Percentiles rank a stretch among this genome's conserved stretches.
phyloP scores from a whole-genome alignment of 495 filamentous ascomycete genomes.

The Penicillium desertorum region DNA sequence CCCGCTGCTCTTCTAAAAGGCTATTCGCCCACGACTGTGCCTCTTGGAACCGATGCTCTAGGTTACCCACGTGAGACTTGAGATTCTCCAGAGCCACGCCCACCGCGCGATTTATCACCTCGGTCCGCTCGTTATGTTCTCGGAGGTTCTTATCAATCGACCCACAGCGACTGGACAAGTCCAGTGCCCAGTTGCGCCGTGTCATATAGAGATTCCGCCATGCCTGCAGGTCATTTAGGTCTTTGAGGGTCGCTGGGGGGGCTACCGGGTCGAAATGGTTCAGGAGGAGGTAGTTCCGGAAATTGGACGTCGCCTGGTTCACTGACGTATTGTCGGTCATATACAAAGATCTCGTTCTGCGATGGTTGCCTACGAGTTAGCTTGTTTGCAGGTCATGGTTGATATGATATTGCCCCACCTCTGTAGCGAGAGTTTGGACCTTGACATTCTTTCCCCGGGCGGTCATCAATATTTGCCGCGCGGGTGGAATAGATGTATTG shows the following conservation, averaged over 20 bases:
- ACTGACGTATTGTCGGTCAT: slow-evolving; percentile 66
- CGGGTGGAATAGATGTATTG: slow-evolving; percentile 62
- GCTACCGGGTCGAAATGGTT: slow-evolving; percentile 54
- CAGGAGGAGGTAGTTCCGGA: slow-evolving; percentile 56
- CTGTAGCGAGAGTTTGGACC: slow-evolving; percentile 67
- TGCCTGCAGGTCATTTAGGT: slow-evolving; percentile 70
- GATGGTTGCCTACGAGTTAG: slow-evolving; percentile 10
- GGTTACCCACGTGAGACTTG: slow-evolving; percentile 67
- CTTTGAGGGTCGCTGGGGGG: slow-evolving; percentile 70
- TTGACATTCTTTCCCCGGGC: slow-evolving; percentile 78
- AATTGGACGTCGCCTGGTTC: slow-evolving; percentile 48
- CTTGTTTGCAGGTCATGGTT: neutral
- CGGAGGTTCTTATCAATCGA: slow-evolving; percentile 55
- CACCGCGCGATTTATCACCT: slow-evolving; percentile 68
- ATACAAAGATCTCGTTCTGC: slow-evolving; percentile 84
- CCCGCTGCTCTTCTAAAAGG: slow-evolving; percentile 67
- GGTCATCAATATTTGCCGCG: slow-evolving; percentile 80
- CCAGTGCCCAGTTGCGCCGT: slow-evolving; percentile 71
- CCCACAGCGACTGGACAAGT: slow-evolving; percentile 62
- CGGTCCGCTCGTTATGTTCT: slow-evolving; percentile 61
- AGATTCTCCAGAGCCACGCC: slow-evolving; percentile 80
- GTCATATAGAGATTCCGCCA: slow-evolving; percentile 80
- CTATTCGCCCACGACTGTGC: slow-evolving; percentile 71
- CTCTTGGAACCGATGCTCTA: slow-evolving; percentile 73
- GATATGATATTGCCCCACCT: slow-evolving; percentile 53